phyloP scores from a whole-genome alignment of 495 filamentous ascomycete genomes.

The Wilcoxina mikolae region DNA sequence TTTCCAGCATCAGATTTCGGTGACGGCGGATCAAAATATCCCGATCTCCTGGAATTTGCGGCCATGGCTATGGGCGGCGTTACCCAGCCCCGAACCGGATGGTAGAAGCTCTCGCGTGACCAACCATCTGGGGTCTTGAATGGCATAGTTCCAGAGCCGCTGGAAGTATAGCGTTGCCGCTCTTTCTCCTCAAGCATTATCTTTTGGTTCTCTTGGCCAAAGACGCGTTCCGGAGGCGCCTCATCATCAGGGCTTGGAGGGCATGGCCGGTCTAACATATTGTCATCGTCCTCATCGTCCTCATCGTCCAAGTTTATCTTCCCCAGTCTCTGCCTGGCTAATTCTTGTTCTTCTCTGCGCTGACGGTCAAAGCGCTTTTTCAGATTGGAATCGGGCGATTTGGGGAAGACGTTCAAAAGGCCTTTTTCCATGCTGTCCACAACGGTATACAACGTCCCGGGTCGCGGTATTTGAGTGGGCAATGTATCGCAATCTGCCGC shows the following conservation, averaged over 20 bases:
- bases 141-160: neutral
- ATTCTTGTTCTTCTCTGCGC: constrained; percentile 4
- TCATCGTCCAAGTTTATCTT: constrained; percentile 2
- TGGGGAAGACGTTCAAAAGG: neutral
- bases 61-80: constrained; percentile 5
- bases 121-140: neutral
- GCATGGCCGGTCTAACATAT: constrained; percentile 13
- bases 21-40: constrained; percentile 1
- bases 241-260: constrained; percentile 23
- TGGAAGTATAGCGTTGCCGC: neutral
- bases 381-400: neutral
- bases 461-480: neutral
- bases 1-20: constrained; percentile 3
- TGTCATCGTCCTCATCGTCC: too few species aligned
- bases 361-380: constrained; percentile 1
- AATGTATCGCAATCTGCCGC: neutral
- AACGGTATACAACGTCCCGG: neutral
- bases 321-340: neutral
- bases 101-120: constrained; percentile 4
- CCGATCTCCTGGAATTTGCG: neutral
- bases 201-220: neutral
- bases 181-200: constrained; percentile 3
- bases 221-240: neutral
- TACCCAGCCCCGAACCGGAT: neutral
- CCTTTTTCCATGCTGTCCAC: neutral